Evolutionary conservation across 2,329 filamentous ascomycete genomes (phyloP), one percentile per base, ranked within the genome.

Genomic region (Pseudocercospora fuligena): DNA sequence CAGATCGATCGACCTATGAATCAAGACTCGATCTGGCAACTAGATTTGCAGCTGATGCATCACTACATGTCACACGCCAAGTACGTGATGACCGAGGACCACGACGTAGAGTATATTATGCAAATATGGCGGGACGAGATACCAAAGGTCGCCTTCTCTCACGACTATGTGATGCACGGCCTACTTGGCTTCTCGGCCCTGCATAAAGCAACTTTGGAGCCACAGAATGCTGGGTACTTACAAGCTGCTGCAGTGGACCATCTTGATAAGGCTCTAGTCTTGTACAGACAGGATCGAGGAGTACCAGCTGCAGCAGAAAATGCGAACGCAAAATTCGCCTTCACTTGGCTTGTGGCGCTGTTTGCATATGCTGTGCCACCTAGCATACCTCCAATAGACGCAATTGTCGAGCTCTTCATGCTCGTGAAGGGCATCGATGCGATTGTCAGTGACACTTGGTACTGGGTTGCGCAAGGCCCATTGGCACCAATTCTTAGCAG

Each of bases 11-110:
- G 73, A 43, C 66, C 69, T 36, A 43, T 67, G 5, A 67, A 67
- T 14, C 57, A 70, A n/a, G 68, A 71, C 47, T 68, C 67, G 29
- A 66, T 64, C 25, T 75, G 74, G 74, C 74, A 74, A 47, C 59
- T 71, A 23, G 73, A 76, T 61, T 66, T 77, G 5, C 68, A 74
- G 61, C 67, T 77, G 11, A 75, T 77, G 74, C 75, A 77, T 54
- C 74, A 77, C 61, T 76, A 71, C 58, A 69, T 70, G 60, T 64
- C 63, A 12, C 61, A 73, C 49, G 70, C 72, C 11, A 66, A 69
- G 47, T 64, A 69, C 31, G 65, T 76, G 33, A 62, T 76, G 27
- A 72, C 69, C 5, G 73, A 76, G 49, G 63, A 67, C 56, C 63
- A 68, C 27, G 71, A 71, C 21, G 21, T 64, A 9, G 69, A 69